These are phyloP conservation scores for Paramecium octaurelia DNA, from an alignment of 73 alveolate species.

Conservation along the genomic window DNA sequence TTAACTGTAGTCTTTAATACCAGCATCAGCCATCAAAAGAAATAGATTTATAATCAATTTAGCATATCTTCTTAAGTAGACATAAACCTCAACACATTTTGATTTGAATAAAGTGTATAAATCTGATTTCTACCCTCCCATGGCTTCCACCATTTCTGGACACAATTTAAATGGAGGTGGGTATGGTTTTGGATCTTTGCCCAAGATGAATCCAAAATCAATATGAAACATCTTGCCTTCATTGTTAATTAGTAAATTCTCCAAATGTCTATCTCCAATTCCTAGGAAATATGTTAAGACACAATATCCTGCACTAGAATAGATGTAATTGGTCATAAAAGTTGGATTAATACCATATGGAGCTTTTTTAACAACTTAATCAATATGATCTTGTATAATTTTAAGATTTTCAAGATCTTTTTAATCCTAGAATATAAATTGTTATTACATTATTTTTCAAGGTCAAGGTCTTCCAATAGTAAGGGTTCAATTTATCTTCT, in stretches of 20 bases:
- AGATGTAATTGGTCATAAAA: slow-evolving; percentile 85
- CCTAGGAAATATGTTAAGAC: slow-evolving; percentile 98
- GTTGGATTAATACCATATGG: slow-evolving; percentile 61
- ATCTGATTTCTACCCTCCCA: slow-evolving; percentile 91
- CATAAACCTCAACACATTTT: slow-evolving; percentile 92
- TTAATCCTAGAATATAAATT: background rate
- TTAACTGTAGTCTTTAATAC: slow-evolving; percentile 81
- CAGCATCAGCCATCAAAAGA: slow-evolving; percentile 94
- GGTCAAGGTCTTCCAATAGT: background rate
- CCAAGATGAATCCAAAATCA: slow-evolving; percentile 98
- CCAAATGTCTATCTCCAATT: slow-evolving; percentile 99
- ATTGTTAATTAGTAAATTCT: slow-evolving; percentile 93
- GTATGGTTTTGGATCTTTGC: slow-evolving; percentile 94
- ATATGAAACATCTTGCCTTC: slow-evolving; percentile 97
- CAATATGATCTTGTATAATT: background rate
- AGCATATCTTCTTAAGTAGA: slow-evolving; percentile 87
- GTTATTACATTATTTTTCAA: slow-evolving; percentile 44
- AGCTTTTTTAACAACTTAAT: background rate
- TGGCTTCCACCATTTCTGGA: slow-evolving; percentile 97
- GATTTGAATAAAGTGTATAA: slow-evolving; percentile 82
- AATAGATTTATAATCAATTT: slow-evolving; percentile 89
- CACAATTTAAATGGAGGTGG: slow-evolving; percentile 99
- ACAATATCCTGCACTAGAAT: slow-evolving; percentile 97
- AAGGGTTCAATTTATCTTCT: background rate
- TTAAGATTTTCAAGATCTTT: slow-evolving; percentile 57